Conservation (phyloP, 2,329 filamentous ascomycete genomes). For the Pestalotiopsis sp. region DNA sequence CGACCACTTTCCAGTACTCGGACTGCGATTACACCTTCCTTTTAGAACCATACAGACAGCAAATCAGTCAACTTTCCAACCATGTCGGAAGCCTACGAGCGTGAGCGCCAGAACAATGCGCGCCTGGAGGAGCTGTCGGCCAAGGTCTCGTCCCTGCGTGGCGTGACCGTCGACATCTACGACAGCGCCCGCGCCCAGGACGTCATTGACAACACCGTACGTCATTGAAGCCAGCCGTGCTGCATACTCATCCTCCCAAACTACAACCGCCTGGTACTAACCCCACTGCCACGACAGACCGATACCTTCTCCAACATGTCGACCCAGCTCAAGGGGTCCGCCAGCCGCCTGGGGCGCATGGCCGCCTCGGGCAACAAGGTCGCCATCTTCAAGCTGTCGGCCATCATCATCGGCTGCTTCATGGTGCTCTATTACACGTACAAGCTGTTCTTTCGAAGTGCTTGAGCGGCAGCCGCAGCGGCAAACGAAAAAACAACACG, state of each 20-base stretch:
- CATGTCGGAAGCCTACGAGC: slow-evolving; percentile 78
- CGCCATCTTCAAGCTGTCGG: slow-evolving; percentile 85
- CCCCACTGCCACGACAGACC: slow-evolving; percentile 49
- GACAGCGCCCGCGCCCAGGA: slow-evolving; percentile 88
- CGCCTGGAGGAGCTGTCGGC: slow-evolving; percentile 86
- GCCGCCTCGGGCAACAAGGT: slow-evolving; percentile 87
- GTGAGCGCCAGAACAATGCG: slow-evolving; percentile 89
- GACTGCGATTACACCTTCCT: neutral
- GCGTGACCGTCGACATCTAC: slow-evolving; percentile 97
- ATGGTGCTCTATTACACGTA: slow-evolving; percentile 74
- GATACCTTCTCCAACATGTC: slow-evolving; percentile 91
- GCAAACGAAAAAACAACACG: no score
- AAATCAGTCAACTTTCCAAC: slow-evolving; percentile 17
- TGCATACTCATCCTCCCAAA: no score
- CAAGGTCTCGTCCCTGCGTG: slow-evolving; percentile 89
- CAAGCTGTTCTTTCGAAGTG: slow-evolving; percentile 58
- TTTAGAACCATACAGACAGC: neutral
- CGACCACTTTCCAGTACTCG: neutral
- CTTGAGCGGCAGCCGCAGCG: neutral
- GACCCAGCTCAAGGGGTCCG: slow-evolving; percentile 80
- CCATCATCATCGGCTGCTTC: slow-evolving; percentile 73
- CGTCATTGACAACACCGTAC: slow-evolving; percentile 83
- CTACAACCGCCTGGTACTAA: no score
- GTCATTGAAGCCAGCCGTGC: slow-evolving; percentile 26
- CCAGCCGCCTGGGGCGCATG: slow-evolving; percentile 82